Base-by-base conservation (phyloP, 2,329 filamentous ascomycete genomes). In the Sordariomycetes sp. region DNA sequence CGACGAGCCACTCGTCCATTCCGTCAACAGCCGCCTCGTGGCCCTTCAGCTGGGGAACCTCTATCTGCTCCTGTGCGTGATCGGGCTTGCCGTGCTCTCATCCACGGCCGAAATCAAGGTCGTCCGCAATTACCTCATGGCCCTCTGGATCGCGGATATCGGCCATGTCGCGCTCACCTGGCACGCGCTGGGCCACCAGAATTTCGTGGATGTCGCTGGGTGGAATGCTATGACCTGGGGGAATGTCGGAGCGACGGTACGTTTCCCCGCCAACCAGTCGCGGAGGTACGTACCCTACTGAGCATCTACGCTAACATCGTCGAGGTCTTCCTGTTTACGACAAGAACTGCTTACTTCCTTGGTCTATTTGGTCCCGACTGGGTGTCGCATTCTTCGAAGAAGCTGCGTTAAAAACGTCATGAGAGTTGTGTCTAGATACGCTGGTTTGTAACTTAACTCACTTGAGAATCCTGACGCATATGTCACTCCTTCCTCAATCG, bases 191-290 rank as follows among this genome's bases (percentile, higher is more conserved):
- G 85, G 83, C 10, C 73, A 72, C 65, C 74, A 79, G 10, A 70
- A 70, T 36, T 75, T 80, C 53, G 60, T 79, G 52, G 76, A 81
- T 62, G 68, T 85, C 12, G 68, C 64, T 4, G 70, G 68, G 24
- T 90, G 86, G 86, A 89, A 88, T 66, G 72, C 77, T 36, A 78
- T 86, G 73, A 79, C 83, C n/a, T 87, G 82, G 81, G 87, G 86
- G 2, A 90, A 90, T 64, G 75, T 90, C 60, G 84, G 78, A 8
- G 75, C 77, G 54, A 89, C 86, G 28, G 78, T 83, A 63, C 70
- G 77, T 67, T 24, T 24, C n/a, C 7, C 51, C 32, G 6, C 20
- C 24, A 22, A 45, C 22, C 50, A 15, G n/a, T n/a, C n/a, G n/a
- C n/a, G n/a, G n/a, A n/a, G n/a, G n/a, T n/a, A n/a, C n/a, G n/a